Evolutionary conservation across 2,329 filamentous ascomycete genomes (phyloP).

Genomic region (Stagonosporopsis rhizophila): DNA sequence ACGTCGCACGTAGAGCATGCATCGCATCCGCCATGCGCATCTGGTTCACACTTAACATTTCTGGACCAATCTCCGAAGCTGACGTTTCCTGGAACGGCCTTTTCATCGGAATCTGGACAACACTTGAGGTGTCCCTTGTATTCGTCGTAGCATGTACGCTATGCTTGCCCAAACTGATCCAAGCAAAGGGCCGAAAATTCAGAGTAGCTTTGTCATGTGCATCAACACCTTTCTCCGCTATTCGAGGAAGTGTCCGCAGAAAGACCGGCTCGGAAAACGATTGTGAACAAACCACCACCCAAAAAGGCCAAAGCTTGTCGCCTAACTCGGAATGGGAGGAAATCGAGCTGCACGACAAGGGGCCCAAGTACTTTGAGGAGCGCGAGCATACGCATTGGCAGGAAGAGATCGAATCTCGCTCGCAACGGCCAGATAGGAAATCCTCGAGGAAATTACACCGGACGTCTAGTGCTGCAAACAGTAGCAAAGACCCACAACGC

Average conservation of each 20-base stretch:
- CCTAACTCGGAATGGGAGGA: conserved; percentile 8
- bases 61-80: conserved; percentile 26
- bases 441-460: not conserved
- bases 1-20: conserved; percentile 28
- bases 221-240: conserved; percentile 21
- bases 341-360: conserved; percentile 6
- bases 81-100: conserved; percentile 39
- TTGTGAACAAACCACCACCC: not conserved
- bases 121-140: conserved; percentile 35
- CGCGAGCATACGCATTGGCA: conserved; percentile 9
- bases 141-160: conserved; percentile 39
- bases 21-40: conserved; percentile 39
- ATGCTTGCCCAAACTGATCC: conserved; percentile 34
- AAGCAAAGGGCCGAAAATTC: conserved; percentile 31
- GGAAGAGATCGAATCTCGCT: not conserved
- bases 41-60: conserved; percentile 35
- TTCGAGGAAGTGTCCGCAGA: conserved; percentile 9
- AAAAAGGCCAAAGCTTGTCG: not conserved
- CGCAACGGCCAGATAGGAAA: not conserved
- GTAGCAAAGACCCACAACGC: not conserved
- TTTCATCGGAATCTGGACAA: conserved; percentile 38
- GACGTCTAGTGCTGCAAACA: not conserved
- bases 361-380: not conserved
- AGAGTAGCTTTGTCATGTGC: conserved; percentile 28
- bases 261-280: not conserved